Evolutionary conservation across 2,329 filamentous ascomycete species (phyloP), one percentile per base, ranked within the genome.

Genomic region (Cryphonectria naterciae): DNA sequence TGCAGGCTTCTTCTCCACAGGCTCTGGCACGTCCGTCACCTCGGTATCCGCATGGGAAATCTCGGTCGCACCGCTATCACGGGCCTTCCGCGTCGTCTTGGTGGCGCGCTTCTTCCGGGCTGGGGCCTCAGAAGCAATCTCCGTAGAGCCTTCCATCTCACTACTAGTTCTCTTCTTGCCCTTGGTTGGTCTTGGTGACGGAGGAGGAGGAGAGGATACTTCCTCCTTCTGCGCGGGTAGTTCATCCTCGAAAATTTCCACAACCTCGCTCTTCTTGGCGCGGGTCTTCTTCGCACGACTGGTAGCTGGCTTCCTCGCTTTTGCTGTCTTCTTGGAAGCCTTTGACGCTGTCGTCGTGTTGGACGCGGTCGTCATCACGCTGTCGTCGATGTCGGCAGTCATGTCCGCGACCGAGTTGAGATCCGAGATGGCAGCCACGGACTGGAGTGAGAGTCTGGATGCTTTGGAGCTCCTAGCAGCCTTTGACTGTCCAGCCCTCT

Each of bases 121-220:
- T 10, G 86, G 86, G 0, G 81, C 83, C 68, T 87, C 85, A 4
- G 81, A 78, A 7, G 80, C 77, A 37, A 79, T 82, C 60, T 84
- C 72, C 0, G 77, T 78, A 0, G 84, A 82, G 61, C 87, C 84
- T 25, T 89, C 85, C 62, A 90, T 80, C 13, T 87, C 86, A 43
- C 89, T 87, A 73, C 90, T 93, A 4, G 82, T 79, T 72, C 91
- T 85, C 78, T 93, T 94, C 77, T 85, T 89, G 41, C 88, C 89
- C 65, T 85, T 83, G 1, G 81, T 75, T 1, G 82, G 75, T 74
- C 86, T 85, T 1, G 80, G 77, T 1, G 81, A 78, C 2, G 81
- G 79, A 1, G 78, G 77, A 32, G 77, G 79, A 1, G 78, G 77
- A 32, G 77, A 76, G 2, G 77, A 75, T 56, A 80, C 76, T 5